These are phyloP conservation scores for Globisporangium uncinulatum DNA, from an alignment of 352 stramenopile genomes.

Conservation along the genomic window DNA sequence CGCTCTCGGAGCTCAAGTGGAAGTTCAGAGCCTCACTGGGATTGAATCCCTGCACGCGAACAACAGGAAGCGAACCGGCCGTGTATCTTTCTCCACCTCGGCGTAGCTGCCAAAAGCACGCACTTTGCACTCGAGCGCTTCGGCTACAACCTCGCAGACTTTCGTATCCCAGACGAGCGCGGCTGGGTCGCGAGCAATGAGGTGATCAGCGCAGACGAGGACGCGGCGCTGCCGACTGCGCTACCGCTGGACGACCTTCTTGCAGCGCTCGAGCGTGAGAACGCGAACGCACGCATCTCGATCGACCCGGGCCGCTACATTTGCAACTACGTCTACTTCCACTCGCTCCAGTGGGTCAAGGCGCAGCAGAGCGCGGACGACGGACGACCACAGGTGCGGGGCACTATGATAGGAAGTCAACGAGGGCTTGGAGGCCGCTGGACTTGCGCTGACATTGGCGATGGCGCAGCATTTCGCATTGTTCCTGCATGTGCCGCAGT, in stretches of 20 bases:
- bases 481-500: slow-evolving; percentile 76
- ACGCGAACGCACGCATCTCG: slow-evolving; percentile 41
- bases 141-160: slow-evolving; percentile 79
- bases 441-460: neutral
- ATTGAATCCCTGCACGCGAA: neutral
- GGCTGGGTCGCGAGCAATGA: slow-evolving; percentile 54
- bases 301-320: slow-evolving; percentile 78
- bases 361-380: slow-evolving; percentile 25
- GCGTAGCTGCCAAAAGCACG: slow-evolving; percentile 39
- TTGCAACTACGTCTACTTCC: slow-evolving; percentile 85
- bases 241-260: slow-evolving; percentile 61
- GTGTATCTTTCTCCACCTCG: slow-evolving; percentile 72
- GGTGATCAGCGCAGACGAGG: slow-evolving; percentile 42
- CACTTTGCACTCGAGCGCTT: slow-evolving; percentile 56
- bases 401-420: no score
- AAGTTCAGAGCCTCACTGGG: no score
- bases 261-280: slow-evolving; percentile 22
- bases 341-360: slow-evolving; percentile 66
- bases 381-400: slow-evolving; percentile 21
- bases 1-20: no score
- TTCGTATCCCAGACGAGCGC: slow-evolving; percentile 74
- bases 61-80: slow-evolving; percentile 36
- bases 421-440: no score
- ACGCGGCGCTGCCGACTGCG: slow-evolving; percentile 34
- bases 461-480: slow-evolving; percentile 42